Percentiles rank a stretch among this genome's conserved stretches.
Evolutionary conservation across 805 yeast species (phyloP).

Genomic region (Alloascoidea hylecoeti): DNA sequence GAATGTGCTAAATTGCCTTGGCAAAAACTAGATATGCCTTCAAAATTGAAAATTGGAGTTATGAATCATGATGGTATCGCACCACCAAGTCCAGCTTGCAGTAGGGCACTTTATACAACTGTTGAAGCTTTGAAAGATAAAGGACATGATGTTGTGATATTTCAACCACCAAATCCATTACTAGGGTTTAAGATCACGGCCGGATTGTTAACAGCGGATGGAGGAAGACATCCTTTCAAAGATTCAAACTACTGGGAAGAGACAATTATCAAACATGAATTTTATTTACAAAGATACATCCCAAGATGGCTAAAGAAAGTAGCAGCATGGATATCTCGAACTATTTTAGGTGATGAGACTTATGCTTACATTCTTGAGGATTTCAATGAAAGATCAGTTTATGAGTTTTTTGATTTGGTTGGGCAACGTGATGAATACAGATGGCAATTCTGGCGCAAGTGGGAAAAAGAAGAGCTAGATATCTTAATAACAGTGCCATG

Average conservation of each 20-base stretch:
- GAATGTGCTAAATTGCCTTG: constrained; percentile 33
- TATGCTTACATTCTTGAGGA: constrained; percentile 23
- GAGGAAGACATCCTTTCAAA: constrained; percentile 13
- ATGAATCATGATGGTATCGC: constrained; percentile 32
- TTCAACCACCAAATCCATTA: constrained; percentile 33
- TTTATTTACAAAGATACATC: constrained; percentile 14
- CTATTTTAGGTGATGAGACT: constrained; percentile 18
- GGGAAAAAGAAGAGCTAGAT: constrained; percentile 22
- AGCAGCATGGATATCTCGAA: constrained; percentile 19
- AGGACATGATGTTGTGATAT: constrained; percentile 32
- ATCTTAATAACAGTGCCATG: constrained; percentile 23
- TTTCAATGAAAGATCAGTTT: constrained; percentile 18
- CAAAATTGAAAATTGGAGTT: constrained; percentile 30
- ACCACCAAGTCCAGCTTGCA: constrained; percentile 33
- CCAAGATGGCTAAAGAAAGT: constrained; percentile 19
- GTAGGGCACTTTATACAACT: constrained; percentile 22
- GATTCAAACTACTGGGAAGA: constrained; percentile 16
- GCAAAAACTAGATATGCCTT: constrained; percentile 22
- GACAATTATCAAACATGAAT: constrained; percentile 19
- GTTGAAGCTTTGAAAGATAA: constrained; percentile 23
- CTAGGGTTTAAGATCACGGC: constrained; percentile 45
- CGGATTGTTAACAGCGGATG: constrained; percentile 21
- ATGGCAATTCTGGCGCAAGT: constrained; percentile 15
- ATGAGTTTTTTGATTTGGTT: constrained; percentile 20
- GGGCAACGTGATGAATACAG: constrained; percentile 21